These are phyloP conservation scores for Serendipita indica DNA, from an alignment of 768 basidiomycete genomes.

Conservation along the genomic window DNA sequence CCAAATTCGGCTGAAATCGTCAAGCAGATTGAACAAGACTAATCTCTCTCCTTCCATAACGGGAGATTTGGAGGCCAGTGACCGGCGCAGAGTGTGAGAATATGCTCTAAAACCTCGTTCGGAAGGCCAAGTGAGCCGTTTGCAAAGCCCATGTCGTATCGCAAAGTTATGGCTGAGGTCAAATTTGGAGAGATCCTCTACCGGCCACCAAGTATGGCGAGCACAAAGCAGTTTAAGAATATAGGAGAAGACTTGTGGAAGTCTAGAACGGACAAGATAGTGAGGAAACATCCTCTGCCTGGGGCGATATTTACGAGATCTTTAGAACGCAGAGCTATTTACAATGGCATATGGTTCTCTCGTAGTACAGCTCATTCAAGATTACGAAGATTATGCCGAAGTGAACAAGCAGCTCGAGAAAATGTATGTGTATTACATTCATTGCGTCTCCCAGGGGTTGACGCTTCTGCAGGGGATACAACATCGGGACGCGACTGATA, in stretches of 20 bases:
- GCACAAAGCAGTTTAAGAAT: constrained; percentile 59
- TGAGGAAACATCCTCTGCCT: constrained; percentile 26
- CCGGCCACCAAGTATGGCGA: too few species aligned
- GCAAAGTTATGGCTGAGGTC: too few species aligned
- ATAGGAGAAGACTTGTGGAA: constrained; percentile 97
- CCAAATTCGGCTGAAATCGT: too few species aligned
- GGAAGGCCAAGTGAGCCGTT: background rate
- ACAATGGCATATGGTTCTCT: constrained; percentile 93
- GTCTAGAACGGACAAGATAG: constrained; percentile 84
- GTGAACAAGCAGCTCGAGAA: constrained; percentile 22
- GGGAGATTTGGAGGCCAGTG: background rate
- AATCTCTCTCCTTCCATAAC: too few species aligned
- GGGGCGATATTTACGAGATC: background rate
- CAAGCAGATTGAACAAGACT: too few species aligned
- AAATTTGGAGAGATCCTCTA: too few species aligned
- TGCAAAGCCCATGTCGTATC: too few species aligned
- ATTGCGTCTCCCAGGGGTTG: background rate
- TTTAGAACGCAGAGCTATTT: constrained; percentile 92
- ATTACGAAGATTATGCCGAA: constrained; percentile 94
- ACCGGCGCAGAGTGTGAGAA: background rate
- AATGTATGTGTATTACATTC: constrained; percentile 23
- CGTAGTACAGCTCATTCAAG: constrained; percentile 95
- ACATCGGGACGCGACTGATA: constrained; percentile 89
- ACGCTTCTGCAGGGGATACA: constrained; percentile 69
- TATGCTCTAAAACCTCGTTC: background rate